Evolutionary conservation across 768 basidiomycete genomes (phyloP), one percentile per base, ranked within the genome.

Genomic region (Lentinula raphanica): DNA sequence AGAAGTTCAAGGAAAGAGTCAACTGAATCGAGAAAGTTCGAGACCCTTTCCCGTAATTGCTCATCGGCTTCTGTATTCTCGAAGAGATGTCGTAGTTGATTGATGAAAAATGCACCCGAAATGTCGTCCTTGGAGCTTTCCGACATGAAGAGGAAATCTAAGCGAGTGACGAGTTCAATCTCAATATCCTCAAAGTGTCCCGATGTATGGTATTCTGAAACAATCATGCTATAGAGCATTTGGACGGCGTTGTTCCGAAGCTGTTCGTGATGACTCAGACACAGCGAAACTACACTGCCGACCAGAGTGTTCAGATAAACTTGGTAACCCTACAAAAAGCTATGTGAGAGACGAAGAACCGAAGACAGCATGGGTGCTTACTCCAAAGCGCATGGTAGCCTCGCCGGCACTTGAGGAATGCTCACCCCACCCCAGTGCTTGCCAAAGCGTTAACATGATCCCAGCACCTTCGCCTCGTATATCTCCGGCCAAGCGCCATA

Each of bases 401-500:
- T 84, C 86, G 2, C 75, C 77, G 40, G 73, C 76, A 38, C 74
- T 76, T 21, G 79, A 76, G 21, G 78, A 69, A 53, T 85, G 76
- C 60, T 89, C 85, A 5, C 85, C 82, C 82, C 87, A 88, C 3
- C 88, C 91, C 21, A 98, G 78, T 1, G 90, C 84, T 65, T 90
- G 84, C 96, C 96, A 98, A 5, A 95, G 74, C 31, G 79, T 84
- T 15, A 88, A 71, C 45, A 98, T 70, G 57, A 96, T 85, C 5
- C 82, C 76, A 1, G 94, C 89, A 15, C 94, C 95, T 69, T 96
- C 91, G 9, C 94, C 94, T 23, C 96, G 84, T 65, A 98, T 85
- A 72, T 98, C 96, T 27, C 94, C 94, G 5, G 91, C 93, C n/a
- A 98, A 82, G 36, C 92, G 84, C 95, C 95, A 98, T 9, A 95